Base-by-base conservation (phyloP, 371 early-diverging fungal genomes). In the Zopfochytrium polystomum region DNA sequence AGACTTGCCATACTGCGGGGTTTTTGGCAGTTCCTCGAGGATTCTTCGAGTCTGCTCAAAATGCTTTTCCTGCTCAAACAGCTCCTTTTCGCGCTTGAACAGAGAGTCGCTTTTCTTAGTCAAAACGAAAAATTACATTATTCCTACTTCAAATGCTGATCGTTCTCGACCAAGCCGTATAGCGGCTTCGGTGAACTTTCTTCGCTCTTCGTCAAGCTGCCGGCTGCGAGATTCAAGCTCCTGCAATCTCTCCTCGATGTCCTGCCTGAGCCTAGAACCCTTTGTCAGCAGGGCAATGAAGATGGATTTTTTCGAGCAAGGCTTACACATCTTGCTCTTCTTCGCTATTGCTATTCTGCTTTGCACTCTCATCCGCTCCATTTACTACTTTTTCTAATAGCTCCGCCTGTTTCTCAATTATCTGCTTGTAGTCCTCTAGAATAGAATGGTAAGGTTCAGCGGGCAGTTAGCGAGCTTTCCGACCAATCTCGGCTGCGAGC, bases 151-250 rank as follows among this genome's bases (percentile, higher is more conserved):
- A 7, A 83, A 66, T 23, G 69, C 74, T 20, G 61, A 65, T 43
- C 85, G 68, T 54, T 85, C 85, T 25, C 74, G 55, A 15, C 84
- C 85, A 3, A 84, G 65, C 61, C 76, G 70, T 11, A 84, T 74
- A 3, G 83, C 83, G 1, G 84, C 82, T 38, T 83, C 81, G 0
- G 82, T 82, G 61, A 85, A 85, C 54, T 68, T 72, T 25, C 60
- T 47, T 4, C 83, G 78, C 55, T 85, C 84, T 27, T 66, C 69
- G 43, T 82, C 82, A 32, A 85, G 69, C 63, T 80, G 68, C 54
- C 63, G 55, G n/a, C 65, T 52, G 49, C 78, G 67, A 47, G 72
- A 68, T 13, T 71, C 68, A 50, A 47, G 22, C 9, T 29, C 55
- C 6, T n/a, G 34, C 43, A 44, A 54, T 42, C 35, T 31, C 25